Percentiles rank a stretch among this genome's conserved stretches.
Conservation (phyloP, 2,329 filamentous ascomycete genomes). For the Lasiodiplodia sp. region DNA sequence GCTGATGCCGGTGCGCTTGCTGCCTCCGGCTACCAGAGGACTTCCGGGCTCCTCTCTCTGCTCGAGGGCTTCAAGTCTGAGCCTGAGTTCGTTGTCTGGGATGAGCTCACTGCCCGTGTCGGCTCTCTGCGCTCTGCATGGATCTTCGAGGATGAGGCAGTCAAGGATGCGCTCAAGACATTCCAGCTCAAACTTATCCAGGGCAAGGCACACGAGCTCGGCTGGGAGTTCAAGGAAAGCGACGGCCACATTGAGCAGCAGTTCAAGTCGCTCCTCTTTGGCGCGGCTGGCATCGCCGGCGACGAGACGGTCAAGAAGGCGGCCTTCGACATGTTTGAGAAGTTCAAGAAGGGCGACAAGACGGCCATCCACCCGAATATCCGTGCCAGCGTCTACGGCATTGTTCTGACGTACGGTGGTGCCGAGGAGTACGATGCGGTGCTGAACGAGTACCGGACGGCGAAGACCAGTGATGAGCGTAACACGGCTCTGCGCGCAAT, state of each 20-base stretch:
- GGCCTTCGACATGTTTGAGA: constrained; percentile 88
- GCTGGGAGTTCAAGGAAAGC: constrained; percentile 84
- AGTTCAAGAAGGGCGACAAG: constrained; percentile 80
- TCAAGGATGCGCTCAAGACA: constrained; percentile 77
- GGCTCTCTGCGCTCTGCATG: constrained; percentile 82
- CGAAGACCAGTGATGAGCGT: constrained; percentile 83
- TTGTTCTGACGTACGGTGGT: constrained; percentile 83
- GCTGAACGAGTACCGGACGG: constrained; percentile 76
- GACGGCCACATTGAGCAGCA: constrained; percentile 93
- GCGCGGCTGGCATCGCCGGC: constrained; percentile 78
- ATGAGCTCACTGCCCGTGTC: constrained; percentile 83
- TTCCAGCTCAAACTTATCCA: constrained; percentile 83
- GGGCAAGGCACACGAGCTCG: constrained; percentile 82
- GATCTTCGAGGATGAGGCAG: constrained; percentile 81
- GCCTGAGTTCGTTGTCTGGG: constrained; percentile 92
- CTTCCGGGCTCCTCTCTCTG: constrained; percentile 84
- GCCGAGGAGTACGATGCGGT: constrained; percentile 85
- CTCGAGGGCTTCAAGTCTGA: constrained; percentile 84
- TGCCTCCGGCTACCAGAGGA: constrained; percentile 90
- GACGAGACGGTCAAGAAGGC: constrained; percentile 80
- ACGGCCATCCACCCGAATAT: constrained; percentile 91
- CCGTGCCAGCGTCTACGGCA: constrained; percentile 82
- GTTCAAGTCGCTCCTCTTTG: constrained; percentile 92
- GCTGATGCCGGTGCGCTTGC: constrained; percentile 90
- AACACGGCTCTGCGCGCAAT: constrained; percentile 88